Base-by-base conservation (phyloP, 371 early-diverging fungal species). In the Saksenaea vasiformis region DNA sequence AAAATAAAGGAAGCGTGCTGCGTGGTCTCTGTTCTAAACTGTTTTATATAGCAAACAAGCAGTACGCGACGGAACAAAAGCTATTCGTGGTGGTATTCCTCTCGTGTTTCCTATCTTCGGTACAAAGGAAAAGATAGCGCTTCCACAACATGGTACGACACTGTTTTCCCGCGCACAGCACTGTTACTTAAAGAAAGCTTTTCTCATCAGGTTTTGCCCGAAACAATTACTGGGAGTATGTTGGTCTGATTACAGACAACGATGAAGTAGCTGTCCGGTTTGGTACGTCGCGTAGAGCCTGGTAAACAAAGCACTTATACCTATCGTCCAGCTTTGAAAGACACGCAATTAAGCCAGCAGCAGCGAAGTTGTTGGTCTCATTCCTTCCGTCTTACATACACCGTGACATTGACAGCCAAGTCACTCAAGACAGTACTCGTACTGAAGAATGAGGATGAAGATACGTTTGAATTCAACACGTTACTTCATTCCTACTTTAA, bases 401-500 rank as follows among this genome's bases (percentile, higher is more conserved):
- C 90, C 3, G 92, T 98, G 44, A 86, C 88, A 15, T 74, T 98
- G 60, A 76, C 85, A 2, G 85, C 80, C 5, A 80, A 83, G 51
- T 85, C 87, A 5, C 74, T 97, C 54, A 84, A 79, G 51, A 92
- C 94, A 1, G 67, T 78, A 11, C 71, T 95, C 44, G 70, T 63
- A 47, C 85, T 90, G 28, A 87, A 86, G 66, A 97, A 97, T 76
- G 94, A 91, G 36, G 71, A 64, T 27, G 76, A 74, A 31, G 74
- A 78, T 57, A 68, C 86, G 11, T 95, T 95, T 63, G 83, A 87
- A 56, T 95, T 97, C 69, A 93, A 93, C 26, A 78, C 92, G 10
- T 83, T 97, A 41, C 79, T 97, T 64, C 98, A 98, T 71, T 94
- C 97, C 7, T 98, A 98, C 73, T 89, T 96, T 61, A 68, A 77